Evolutionary conservation across 768 basidiomycete genomes (phyloP).

Genomic region (Naematelia aurantialba): DNA sequence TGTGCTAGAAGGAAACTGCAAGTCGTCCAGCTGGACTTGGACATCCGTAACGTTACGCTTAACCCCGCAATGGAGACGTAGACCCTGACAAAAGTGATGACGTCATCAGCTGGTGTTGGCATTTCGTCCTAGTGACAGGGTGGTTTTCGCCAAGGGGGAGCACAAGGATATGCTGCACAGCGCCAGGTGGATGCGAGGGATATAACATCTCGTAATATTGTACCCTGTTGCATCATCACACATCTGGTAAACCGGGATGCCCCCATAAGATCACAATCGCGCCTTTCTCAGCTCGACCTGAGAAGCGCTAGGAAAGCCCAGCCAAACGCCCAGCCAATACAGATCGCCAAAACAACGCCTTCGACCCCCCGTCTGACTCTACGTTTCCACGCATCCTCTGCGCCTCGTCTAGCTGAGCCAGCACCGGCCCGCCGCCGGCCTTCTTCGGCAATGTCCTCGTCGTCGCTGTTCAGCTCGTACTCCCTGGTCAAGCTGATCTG

Average conservation of each 20-base stretch:
- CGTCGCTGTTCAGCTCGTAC: conserved; percentile 30
- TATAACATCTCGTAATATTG: background rate
- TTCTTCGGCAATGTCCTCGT: conserved; percentile 21
- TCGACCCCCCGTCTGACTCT: conserved; percentile 26
- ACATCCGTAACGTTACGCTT: no score
- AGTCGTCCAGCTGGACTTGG: no score
- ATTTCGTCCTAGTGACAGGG: no score
- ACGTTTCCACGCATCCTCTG: conserved; percentile 26
- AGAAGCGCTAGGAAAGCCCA: conserved; percentile 18
- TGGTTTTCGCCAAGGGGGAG: no score
- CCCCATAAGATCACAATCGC: background rate
- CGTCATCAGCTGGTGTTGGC: no score
- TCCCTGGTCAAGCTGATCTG: conserved; percentile 23
- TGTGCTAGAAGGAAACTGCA: no score
- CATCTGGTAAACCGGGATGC: background rate
- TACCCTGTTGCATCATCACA: background rate
- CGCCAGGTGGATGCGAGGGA: background rate
- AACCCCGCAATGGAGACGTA: no score
- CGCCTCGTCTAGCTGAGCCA: conserved; percentile 6
- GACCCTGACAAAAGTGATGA: no score
- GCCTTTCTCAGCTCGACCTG: conserved; percentile 9
- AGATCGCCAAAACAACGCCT: conserved; percentile 16
- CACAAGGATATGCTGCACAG: no score
- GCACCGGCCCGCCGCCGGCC: conserved; percentile 4
- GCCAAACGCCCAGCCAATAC: conserved; percentile 10